These are phyloP conservation scores for Trichoderma reesei DNA, from an alignment of 495 filamentous ascomycete species.

Conservation along the genomic window DNA sequence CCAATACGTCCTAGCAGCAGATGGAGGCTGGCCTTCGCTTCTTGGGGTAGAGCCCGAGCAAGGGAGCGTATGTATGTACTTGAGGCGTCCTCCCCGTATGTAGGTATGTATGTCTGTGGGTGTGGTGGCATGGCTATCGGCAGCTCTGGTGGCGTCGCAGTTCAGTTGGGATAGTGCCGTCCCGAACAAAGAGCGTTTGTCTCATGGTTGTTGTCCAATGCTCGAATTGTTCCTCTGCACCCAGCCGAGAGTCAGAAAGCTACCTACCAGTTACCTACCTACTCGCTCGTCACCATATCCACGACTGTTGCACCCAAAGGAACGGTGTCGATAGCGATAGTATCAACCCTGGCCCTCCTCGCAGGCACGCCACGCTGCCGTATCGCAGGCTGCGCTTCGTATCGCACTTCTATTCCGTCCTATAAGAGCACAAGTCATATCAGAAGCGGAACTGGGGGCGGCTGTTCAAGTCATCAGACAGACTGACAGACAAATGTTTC, in stretches of 20 bases:
- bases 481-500: too few species aligned
- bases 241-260: too few species aligned
- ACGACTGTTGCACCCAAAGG: not conserved
- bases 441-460: not conserved
- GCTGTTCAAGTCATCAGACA: not conserved
- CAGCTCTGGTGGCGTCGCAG: not conserved
- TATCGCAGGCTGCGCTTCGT: not conserved
- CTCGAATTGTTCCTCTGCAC: too few species aligned
- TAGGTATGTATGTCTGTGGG: not conserved
- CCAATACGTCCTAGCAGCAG: too few species aligned
- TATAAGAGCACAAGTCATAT: not conserved
- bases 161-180: too few species aligned
- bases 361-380: not conserved
- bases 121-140: not conserved
- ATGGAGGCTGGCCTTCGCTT: too few species aligned
- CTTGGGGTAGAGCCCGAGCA: too few species aligned
- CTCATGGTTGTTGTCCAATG: not conserved
- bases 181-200: not conserved
- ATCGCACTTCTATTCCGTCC: not conserved
- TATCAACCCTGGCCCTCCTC: not conserved
- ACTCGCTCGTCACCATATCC: not conserved
- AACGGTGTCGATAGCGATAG: not conserved
- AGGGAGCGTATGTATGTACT: too few species aligned
- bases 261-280: too few species aligned
- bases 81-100: too few species aligned